These are phyloP conservation scores for Xerocomus minutiporus DNA, from an alignment of 1,284 basidiomycete species.

Conservation along the genomic window DNA sequence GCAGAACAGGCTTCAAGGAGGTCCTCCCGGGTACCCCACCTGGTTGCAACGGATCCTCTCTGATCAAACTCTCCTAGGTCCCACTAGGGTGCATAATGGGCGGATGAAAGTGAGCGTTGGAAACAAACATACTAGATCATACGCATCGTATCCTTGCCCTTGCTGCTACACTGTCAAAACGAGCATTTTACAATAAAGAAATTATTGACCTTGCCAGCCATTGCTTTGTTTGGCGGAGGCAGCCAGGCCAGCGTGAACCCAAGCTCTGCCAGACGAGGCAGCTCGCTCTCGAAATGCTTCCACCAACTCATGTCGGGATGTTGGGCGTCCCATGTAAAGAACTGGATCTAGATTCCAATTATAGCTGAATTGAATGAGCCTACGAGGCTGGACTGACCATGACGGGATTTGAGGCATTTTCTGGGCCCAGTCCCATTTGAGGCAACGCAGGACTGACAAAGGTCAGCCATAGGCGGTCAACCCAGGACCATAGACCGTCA, in stretches of 20 bases:
- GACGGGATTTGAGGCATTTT: constrained; percentile 49
- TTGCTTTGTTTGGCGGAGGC: constrained; percentile 75
- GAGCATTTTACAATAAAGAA: background rate
- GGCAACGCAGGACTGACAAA: constrained; percentile 41
- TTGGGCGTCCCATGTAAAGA: constrained; percentile 75
- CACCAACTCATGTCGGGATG: constrained; percentile 71
- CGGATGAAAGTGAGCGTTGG: background rate
- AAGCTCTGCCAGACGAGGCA: constrained; percentile 65
- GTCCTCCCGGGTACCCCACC: constrained; percentile 89
- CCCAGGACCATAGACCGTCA: constrained; percentile 1
- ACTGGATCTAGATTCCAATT: constrained; percentile 56
- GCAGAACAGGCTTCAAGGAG: constrained; percentile 61
- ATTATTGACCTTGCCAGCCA: constrained; percentile 44
- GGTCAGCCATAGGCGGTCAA: constrained; percentile 15
- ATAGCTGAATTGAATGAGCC: background rate
- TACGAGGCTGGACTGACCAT: constrained; percentile 47
- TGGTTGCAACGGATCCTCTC: constrained; percentile 75
- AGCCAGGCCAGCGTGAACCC: constrained; percentile 85
- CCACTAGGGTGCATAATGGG: constrained; percentile 48
- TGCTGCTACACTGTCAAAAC: constrained; percentile 36
- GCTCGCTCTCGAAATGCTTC: constrained; percentile 72
- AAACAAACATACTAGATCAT: constrained; percentile 57
- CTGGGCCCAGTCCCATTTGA: constrained; percentile 55
- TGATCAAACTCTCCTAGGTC: constrained; percentile 91
- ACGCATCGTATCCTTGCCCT: constrained; percentile 76